Base-by-base conservation (phyloP, 1,139 yeast species). In the Wickerhamomyces sp. region DNA sequence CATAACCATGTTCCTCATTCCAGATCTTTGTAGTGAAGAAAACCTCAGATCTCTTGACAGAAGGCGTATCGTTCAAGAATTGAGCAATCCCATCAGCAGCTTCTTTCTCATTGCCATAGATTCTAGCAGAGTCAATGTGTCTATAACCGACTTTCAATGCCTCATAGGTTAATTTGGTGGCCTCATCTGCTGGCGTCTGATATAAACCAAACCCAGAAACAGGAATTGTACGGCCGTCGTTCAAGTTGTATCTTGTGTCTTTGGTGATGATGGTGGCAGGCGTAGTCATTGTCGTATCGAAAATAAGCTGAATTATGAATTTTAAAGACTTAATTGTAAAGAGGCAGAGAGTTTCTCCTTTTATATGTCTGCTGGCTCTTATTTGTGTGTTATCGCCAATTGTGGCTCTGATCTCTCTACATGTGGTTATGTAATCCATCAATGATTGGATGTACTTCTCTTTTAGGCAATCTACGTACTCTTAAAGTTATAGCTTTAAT, bases 1-100 rank as follows among this genome's bases (percentile, higher is more conserved):
- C 75, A 61, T 84, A 84, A 27, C 49, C 47, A 26, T 49, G 52
- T 9, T 42, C 46, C 14, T 13, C 34, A 23, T 44, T 45, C 44
- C 42, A 40, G 26, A 54, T 39, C 48, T 54, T 54, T 7, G 58
- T 49, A 27, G 57, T 54, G 45, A 43, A 54, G 41, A 50, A 54
- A 34, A 54, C 39, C 8, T 54, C 51, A 11, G 45, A 42, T 48
- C 56, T 51, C 41, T 50, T 47, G 10, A 53, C 50, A 2, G 46
- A 45, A 36, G 54, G 54, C 42, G 18, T 33, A 14, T 53, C 58
- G 18, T 40, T 46, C 27, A 54, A 43, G 46, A 50, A 54, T 32
- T 40, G 36, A 8, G 52, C 47, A 44, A 54, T 53, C 11, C 55
- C 56, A n/a, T 43, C 41, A 14, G 51, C 52, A 9, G 51, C 47